A percentile compares a stretch with the other conserved stretches of the same genome.
phyloP scores from a whole-genome alignment of 306 rosid genomes.

The Elaeagnus macrophylla region DNA sequence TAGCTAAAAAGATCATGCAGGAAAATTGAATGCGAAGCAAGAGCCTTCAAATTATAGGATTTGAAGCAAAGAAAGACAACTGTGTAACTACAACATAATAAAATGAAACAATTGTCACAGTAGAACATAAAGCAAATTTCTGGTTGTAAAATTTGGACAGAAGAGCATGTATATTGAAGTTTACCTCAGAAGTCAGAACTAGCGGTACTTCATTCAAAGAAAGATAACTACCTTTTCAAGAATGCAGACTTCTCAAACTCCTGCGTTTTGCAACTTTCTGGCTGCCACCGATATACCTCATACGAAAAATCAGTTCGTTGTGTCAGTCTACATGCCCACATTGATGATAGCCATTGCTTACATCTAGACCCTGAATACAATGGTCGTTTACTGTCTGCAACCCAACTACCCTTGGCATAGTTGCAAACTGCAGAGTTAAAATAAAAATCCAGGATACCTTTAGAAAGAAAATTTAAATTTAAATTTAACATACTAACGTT shows the following conservation, averaged over 20 bases:
- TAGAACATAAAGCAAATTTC: no score
- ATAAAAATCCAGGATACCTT: conserved; percentile 11
- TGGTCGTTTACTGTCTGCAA: conserved; percentile 57
- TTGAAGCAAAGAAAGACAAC: no score
- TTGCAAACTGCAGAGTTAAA: conserved; percentile 55
- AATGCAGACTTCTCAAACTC: conserved; percentile 57
- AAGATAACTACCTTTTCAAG: conserved; percentile 61
- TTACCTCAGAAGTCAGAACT: not conserved
- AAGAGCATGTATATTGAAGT: conserved; percentile 1
- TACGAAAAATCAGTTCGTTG: conserved; percentile 63
- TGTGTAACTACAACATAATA: no score
- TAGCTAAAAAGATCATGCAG: no score
- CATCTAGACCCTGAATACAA: conserved; percentile 75
- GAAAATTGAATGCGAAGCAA: no score
- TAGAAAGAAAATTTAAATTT: conserved; percentile 5
- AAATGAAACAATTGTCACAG: no score
- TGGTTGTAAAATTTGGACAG: conserved; percentile 2
- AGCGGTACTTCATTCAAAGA: not conserved
- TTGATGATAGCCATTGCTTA: conserved; percentile 71
- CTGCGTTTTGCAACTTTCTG: conserved; percentile 61
- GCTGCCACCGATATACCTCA: conserved; percentile 82
- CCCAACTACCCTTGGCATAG: conserved; percentile 89
- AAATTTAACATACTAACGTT: not conserved
- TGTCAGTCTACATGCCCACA: conserved; percentile 93
- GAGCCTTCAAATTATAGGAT: no score